Base-by-base conservation (phyloP, 2,329 filamentous ascomycete genomes). In the Anisogramma anomala region DNA sequence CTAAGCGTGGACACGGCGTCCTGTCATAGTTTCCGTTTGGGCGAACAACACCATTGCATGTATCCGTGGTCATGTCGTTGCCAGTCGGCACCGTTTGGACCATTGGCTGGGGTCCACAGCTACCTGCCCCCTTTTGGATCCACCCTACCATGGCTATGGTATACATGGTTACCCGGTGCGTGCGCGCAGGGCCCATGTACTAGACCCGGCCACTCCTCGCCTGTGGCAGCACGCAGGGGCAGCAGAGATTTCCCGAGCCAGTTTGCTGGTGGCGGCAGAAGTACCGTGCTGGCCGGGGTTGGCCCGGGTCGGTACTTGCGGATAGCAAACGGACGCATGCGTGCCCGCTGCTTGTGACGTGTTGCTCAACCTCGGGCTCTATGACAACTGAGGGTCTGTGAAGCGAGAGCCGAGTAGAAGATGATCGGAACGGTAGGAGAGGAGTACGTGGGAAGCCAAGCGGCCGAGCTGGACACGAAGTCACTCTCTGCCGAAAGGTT, bases 1-100 rank as follows among this genome's bases (percentile, higher is more conserved):
- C 14, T 9, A 10, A 6, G 42, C 18, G 30, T 33, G 30, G 33
- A 28, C 38, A 44, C 36, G 38, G 25, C 38, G 13, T 47, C 18
- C 38, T 32, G 36, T 41, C 45, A 44, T 32, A 28, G 18, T 36
- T 26, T 37, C 32, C 27, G 41, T 39, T 36, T 44, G 33, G 37
- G 39, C 15, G 10, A 11, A 27, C 13, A 32, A 27, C 11, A 35
- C 33, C 22, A n/a, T 36, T 22, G 6, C 20, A 39, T 33, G 39
- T 33, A 46, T 22, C 27, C 32, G 36, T 20, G 18, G 15, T 19
- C 33, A 32, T 41, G 25, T 27, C 36, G 28, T 31, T 26, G 28
- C 20, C 31, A 19, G 26, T 32, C 36, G 18, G 8, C 15, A 36
- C 32, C 14, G 28, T 27, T 27, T 27, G 14, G 18, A 31, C 28